A percentile compares a stretch with the other conserved stretches of the same genome.
These are phyloP conservation scores for Daucus carota DNA, from an alignment of 129 eudicot genomes.

Conservation along the genomic window DH1_v3.0 NC_030383.2:15949501-15950000, in stretches of 20 bases:
- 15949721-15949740: constrained; percentile 9
- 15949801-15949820: not conserved
- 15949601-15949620: constrained; percentile 21
- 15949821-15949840: not conserved
- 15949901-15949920: constrained; percentile 30
- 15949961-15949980: not conserved
- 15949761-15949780: not conserved
- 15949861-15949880: not conserved
- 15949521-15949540: not conserved
- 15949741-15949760: not conserved
- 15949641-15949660: constrained; percentile 13
- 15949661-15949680: constrained; percentile 18
- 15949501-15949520: not conserved
- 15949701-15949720: not conserved
- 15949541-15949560: not conserved
- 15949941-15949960: constrained; percentile 24
- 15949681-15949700: constrained; percentile 8
- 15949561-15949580: not conserved
- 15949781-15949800: constrained; percentile 6
- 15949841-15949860: not conserved
- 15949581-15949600: constrained; percentile 9
- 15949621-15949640: constrained; percentile 24
- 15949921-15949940: constrained; percentile 93
- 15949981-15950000: not conserved
- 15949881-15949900: not conserved